These are phyloP conservation scores for Coemansia sp. DNA, from an alignment of 192 early-diverging fungal species.

Conservation along the genomic window DNA sequence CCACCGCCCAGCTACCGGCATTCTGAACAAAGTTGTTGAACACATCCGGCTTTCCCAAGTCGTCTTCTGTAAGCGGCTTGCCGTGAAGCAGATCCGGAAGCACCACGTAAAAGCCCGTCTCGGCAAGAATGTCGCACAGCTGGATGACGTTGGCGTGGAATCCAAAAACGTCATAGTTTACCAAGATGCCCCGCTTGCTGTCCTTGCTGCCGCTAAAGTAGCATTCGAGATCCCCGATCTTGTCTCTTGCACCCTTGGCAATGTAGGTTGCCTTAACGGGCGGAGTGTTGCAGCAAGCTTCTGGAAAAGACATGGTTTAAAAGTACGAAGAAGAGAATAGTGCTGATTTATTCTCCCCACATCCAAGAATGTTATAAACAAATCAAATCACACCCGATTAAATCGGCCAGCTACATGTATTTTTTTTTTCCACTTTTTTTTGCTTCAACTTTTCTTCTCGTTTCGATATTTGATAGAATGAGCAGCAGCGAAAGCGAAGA, in stretches of 20 bases:
- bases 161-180: slow-evolving; percentile 71
- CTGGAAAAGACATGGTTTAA: slow-evolving; percentile 39
- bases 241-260: slow-evolving; percentile 32
- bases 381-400: too few relatives aligned
- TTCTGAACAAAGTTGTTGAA: slow-evolving; percentile 44
- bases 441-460: too few relatives aligned
- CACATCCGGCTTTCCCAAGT: slow-evolving; percentile 30
- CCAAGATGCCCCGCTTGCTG: slow-evolving; percentile 61
- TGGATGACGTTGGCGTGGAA: slow-evolving; percentile 62
- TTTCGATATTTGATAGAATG: too few relatives aligned
- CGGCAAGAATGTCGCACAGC: slow-evolving; percentile 58
- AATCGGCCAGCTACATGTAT: too few relatives aligned
- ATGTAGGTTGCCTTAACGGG: slow-evolving; percentile 52
- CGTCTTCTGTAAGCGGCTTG: slow-evolving; percentile 35
- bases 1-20: slow-evolving; percentile 30
- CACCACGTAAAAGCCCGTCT: slow-evolving; percentile 59
- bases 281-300: slow-evolving; percentile 57
- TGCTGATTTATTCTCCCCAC: too few relatives aligned
- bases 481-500: too few relatives aligned
- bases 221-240: slow-evolving; percentile 33
- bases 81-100: slow-evolving; percentile 67
- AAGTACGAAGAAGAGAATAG: background rate
- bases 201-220: slow-evolving; percentile 42
- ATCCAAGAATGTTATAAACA: too few relatives aligned
- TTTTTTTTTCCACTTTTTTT: too few relatives aligned